A percentile compares a stretch with the other conserved stretches of the same genome.
Evolutionary conservation across 169 alveolate genomes (phyloP).

Genomic region (Toxoplasma gondii): DNA sequence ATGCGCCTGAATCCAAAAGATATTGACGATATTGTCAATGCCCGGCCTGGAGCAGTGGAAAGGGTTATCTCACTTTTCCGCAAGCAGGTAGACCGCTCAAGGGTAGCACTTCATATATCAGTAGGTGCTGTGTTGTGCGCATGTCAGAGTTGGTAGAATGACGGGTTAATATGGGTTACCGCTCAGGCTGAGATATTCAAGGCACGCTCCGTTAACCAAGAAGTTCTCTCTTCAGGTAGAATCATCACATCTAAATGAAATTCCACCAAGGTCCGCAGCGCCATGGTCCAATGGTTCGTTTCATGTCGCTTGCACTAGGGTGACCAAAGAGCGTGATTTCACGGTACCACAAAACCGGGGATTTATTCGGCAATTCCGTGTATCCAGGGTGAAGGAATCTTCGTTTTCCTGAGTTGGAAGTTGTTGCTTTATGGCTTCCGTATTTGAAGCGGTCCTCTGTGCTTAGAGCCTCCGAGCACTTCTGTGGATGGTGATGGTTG

Average conservation of each 20-base stretch:
- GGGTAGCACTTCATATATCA: neutral
- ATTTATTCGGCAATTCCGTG: too few relatives aligned
- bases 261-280: too few relatives aligned
- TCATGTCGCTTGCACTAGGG: too few relatives aligned
- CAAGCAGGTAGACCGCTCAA: conserved; percentile 65
- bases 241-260: too few relatives aligned
- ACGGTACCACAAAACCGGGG: too few relatives aligned
- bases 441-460: too few relatives aligned
- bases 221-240: neutral
- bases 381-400: too few relatives aligned
- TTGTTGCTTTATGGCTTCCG: too few relatives aligned
- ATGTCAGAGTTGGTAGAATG: neutral
- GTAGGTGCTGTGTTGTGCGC: neutral
- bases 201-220: neutral
- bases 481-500: neutral
- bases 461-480: neutral
- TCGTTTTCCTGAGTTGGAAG: too few relatives aligned
- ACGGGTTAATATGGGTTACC: neutral
- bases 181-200: neutral
- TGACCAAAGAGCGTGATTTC: too few relatives aligned
- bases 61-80: conserved; percentile 76
- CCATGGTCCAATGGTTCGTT: neutral
- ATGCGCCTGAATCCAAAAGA: conserved; percentile 80
- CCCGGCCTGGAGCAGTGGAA: conserved; percentile 86
- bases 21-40: conserved; percentile 79